These are phyloP conservation scores for Marasmius fiardii DNA, from an alignment of 1,284 basidiomycete genomes.

Conservation along the genomic window DNA sequence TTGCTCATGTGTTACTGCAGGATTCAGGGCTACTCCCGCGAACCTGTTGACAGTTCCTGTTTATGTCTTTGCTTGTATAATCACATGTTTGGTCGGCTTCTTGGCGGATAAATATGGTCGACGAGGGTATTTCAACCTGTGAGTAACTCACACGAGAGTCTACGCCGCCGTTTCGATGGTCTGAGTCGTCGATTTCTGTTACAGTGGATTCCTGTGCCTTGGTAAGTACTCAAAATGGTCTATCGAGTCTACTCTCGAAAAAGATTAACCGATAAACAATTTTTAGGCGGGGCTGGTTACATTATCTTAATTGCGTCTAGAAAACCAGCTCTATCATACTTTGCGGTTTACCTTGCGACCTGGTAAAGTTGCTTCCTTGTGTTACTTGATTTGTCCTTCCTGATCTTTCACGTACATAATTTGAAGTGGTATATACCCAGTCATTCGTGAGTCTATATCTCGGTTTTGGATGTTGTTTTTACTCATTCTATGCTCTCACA, in stretches of 20 bases:
- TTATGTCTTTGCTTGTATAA: slow-evolving; percentile 61
- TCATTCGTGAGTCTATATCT: slow-evolving; percentile 49
- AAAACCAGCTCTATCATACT: slow-evolving; percentile 62
- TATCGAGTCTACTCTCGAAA: slow-evolving; percentile 9
- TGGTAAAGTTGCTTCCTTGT: slow-evolving; percentile 26
- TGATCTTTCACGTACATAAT: background rate
- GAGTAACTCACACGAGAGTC: slow-evolving; percentile 21
- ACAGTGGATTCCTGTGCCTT: slow-evolving; percentile 30
- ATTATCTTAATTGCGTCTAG: slow-evolving; percentile 64
- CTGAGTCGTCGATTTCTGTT: background rate
- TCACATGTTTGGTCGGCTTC: slow-evolving; percentile 64
- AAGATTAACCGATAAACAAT: background rate
- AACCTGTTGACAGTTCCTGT: slow-evolving; percentile 73
- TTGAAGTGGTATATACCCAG: slow-evolving; percentile 65
- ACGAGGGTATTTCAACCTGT: slow-evolving; percentile 64
- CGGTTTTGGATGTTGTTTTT: background rate
- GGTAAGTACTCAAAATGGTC: slow-evolving; percentile 25
- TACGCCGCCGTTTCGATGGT: background rate
- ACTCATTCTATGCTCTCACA: background rate
- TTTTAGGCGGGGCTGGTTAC: slow-evolving; percentile 51
- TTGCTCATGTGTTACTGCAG: slow-evolving; percentile 25
- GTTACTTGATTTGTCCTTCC: background rate
- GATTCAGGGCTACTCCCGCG: slow-evolving; percentile 67
- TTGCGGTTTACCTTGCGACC: slow-evolving; percentile 68
- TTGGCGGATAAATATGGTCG: slow-evolving; percentile 56